phyloP scores from a whole-genome alignment of 345 rosid genomes.

The Salix udensis region DNA sequence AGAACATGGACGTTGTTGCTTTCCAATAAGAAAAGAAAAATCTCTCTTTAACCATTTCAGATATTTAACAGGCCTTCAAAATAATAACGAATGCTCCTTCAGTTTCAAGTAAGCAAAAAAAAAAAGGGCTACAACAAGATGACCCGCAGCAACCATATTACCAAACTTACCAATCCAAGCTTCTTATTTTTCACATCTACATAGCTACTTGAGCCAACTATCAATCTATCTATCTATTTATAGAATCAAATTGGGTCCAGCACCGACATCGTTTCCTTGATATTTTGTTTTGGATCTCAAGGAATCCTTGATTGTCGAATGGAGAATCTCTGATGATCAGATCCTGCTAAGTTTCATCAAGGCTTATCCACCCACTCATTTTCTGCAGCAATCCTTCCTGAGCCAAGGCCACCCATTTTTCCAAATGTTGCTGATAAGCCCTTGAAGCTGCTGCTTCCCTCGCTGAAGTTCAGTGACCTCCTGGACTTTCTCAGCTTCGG shows the following conservation, averaged over 20 bases:
- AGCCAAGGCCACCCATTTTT: conserved; percentile 62
- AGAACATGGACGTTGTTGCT: conserved; percentile 6
- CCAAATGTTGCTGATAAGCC: conserved; percentile 66
- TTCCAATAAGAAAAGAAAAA: conserved; percentile 13
- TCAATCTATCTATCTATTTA: conserved; percentile 13
- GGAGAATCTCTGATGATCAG: conserved; percentile 36
- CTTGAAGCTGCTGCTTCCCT: conserved; percentile 97
- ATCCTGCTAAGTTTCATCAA: conserved; percentile 17
- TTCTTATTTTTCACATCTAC: conserved; percentile 43
- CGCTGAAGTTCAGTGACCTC: conserved; percentile 62
- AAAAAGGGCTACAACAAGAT: conserved; percentile 30
- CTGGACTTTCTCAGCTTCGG: conserved; percentile 62
- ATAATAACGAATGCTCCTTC: conserved; percentile 32
- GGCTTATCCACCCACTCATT: conserved; percentile 61
- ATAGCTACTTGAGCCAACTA: conserved; percentile 23
- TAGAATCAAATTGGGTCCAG: conserved; percentile 31
- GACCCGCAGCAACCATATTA: conserved; percentile 22
- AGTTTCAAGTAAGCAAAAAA: conserved; percentile 29
- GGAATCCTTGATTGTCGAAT: conserved; percentile 22
- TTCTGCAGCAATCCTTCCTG: conserved; percentile 66
- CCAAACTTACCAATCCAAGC: conserved; percentile 39
- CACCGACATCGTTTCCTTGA: conserved; percentile 17
- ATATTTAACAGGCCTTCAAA: conserved; percentile 18
- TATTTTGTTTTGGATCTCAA: conserved; percentile 7
- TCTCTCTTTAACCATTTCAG: conserved; percentile 9